A percentile compares a stretch with the other conserved stretches of the same genome.
phyloP scores from a whole-genome alignment of 1,139 yeast species.

The Pichia sp. region DNA sequence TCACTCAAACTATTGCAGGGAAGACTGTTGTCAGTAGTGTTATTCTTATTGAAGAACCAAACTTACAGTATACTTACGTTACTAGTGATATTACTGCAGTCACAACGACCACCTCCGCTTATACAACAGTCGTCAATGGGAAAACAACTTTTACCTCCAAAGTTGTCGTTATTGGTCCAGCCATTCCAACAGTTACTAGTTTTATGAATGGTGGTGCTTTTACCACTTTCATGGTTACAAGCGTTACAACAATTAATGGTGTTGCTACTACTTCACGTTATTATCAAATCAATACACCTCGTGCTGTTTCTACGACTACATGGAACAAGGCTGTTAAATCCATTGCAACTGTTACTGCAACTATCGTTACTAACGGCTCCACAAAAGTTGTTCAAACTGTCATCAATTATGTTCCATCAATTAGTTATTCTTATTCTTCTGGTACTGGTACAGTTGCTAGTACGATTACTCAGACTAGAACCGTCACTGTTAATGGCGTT shows the following conservation, averaged over 20 bases:
- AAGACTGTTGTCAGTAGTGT: not conserved
- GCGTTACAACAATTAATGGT: not conserved
- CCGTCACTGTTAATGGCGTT: not conserved
- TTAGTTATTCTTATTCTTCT: not conserved
- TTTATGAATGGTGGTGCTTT: not conserved
- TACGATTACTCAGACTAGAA: not conserved
- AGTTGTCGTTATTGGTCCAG: slow-evolving; percentile 7
- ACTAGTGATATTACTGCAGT: slow-evolving; percentile 1
- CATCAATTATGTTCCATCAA: not conserved
- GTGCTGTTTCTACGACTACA: not conserved
- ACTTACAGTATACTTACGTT: slow-evolving; percentile 1
- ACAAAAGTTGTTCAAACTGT: not conserved
- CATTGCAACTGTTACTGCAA: not conserved
- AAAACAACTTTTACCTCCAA: slow-evolving; percentile 1
- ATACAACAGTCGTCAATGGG: slow-evolving; percentile 1
- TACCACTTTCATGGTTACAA: slow-evolving; percentile 1
- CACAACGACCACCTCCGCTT: slow-evolving; percentile 2
- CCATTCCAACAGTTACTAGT: not conserved
- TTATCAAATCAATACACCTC: not conserved
- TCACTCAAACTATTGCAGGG: not conserved
- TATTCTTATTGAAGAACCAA: slow-evolving; percentile 7
- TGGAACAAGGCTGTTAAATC: not conserved
- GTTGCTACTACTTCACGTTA: slow-evolving; percentile 1
- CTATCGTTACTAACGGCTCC: not conserved
- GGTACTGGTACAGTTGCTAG: not conserved